Evolutionary conservation across 1,284 basidiomycete genomes (phyloP).

Genomic region (Leccinum brunneo-olivaceum): DNA sequence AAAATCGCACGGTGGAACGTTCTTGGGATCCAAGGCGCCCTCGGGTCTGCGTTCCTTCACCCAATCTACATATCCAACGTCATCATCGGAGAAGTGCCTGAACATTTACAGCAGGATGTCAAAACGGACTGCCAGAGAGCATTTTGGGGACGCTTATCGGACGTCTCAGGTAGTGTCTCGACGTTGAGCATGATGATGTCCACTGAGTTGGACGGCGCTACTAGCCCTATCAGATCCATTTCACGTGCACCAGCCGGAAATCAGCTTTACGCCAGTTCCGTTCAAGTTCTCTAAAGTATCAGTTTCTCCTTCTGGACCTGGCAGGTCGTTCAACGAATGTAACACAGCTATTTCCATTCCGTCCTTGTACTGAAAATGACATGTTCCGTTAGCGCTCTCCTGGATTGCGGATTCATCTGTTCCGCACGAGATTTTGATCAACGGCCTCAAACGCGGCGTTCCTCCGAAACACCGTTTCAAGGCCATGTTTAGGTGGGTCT

Average conservation of each 20-base stretch:
- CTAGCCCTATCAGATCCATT: slow-evolving; percentile 43
- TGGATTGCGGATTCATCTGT: slow-evolving; percentile 52
- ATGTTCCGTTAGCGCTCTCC: slow-evolving; percentile 47
- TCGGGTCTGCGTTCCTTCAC: slow-evolving; percentile 50
- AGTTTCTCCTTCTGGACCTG: slow-evolving; percentile 26
- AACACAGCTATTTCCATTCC: slow-evolving; percentile 19
- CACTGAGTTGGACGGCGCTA: neutral
- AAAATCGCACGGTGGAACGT: slow-evolving; percentile 83
- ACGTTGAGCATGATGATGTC: neutral
- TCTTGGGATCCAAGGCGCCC: slow-evolving; percentile 79
- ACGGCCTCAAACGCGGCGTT: slow-evolving; percentile 71
- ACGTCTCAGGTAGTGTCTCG: slow-evolving; percentile 30
- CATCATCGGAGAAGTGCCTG: slow-evolving; percentile 65
- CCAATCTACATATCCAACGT: slow-evolving; percentile 64
- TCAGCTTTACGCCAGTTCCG: slow-evolving; percentile 50
- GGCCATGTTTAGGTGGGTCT: slow-evolving; percentile 52
- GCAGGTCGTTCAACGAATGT: slow-evolving; percentile 65
- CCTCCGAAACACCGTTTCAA: slow-evolving; percentile 60
- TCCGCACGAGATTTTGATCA: slow-evolving; percentile 59
- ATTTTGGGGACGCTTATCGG: slow-evolving; percentile 44
- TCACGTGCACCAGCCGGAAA: slow-evolving; percentile 38
- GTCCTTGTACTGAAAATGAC: slow-evolving; percentile 6
- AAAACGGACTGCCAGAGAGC: slow-evolving; percentile 56
- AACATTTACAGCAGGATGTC: slow-evolving; percentile 35
- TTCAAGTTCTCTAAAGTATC: slow-evolving; percentile 57